Percentiles rank a stretch among this genome's conserved stretches.
These are phyloP conservation scores for Plasmodium gonderi DNA, from an alignment of 169 alveolate genomes.

Conservation along the genomic window DNA sequence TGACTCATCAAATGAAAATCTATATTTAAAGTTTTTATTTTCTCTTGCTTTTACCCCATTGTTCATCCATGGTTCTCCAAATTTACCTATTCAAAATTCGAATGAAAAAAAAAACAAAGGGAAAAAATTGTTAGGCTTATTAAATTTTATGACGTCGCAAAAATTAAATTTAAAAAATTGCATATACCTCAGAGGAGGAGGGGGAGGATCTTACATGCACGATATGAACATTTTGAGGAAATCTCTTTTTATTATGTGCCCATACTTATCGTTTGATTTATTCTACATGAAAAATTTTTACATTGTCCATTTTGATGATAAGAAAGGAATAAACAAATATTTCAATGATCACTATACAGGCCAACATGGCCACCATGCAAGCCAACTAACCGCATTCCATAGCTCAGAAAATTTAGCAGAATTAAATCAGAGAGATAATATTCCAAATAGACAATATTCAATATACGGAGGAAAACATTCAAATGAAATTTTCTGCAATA, in stretches of 20 bases:
- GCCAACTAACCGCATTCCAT: too few species aligned
- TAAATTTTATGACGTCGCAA: neutral
- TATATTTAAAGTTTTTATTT: slow-evolving; percentile 27
- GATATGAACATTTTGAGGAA: slow-evolving; percentile 14
- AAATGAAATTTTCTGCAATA: too few species aligned
- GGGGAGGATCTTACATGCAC: neutral
- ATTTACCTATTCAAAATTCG: neutral
- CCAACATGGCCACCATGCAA: too few species aligned
- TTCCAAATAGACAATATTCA: too few species aligned
- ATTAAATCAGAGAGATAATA: too few species aligned
- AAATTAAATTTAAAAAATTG: slow-evolving; percentile 31
- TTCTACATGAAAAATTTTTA: neutral
- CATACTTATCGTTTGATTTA: slow-evolving; percentile 8
- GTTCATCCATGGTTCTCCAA: slow-evolving; percentile 50
- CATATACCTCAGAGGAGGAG: slow-evolving; percentile 38
- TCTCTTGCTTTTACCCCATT: slow-evolving; percentile 32
- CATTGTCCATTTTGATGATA: neutral
- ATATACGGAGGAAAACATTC: too few species aligned
- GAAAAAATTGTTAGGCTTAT: slow-evolving; percentile 5
- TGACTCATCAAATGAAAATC: slow-evolving; percentile 24
- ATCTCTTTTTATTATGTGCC: slow-evolving; percentile 36
- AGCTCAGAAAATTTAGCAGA: too few species aligned
- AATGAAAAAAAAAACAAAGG: slow-evolving; percentile 28
- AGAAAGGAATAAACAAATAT: neutral
- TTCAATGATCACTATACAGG: neutral